A percentile compares a stretch with the other conserved stretches of the same genome.
phyloP scores from a whole-genome alignment of 2,329 filamentous ascomycete genomes.

The Pestalotiopsis fici region DNA sequence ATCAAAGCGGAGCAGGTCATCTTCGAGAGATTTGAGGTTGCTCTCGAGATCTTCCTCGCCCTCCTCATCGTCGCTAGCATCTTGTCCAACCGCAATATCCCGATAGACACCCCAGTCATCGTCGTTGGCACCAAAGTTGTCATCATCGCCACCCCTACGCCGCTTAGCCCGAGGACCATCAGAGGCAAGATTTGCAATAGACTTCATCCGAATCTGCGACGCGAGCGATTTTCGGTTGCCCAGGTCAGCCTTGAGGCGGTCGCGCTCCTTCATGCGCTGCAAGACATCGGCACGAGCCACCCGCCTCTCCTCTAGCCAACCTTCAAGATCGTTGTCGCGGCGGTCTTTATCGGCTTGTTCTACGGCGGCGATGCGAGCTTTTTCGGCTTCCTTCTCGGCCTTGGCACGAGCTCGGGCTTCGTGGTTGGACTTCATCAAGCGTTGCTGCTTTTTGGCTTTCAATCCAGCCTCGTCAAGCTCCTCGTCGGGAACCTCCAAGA shows the following conservation, averaged over 20 bases:
- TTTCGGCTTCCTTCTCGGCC: constrained; percentile 92
- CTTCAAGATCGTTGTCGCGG: constrained; percentile 80
- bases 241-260: constrained; percentile 89
- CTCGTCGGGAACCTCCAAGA: constrained; percentile 88
- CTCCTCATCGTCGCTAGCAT: constrained; percentile 80
- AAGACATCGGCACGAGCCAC: constrained; percentile 70
- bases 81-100: constrained; percentile 82
- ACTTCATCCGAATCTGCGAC: constrained; percentile 97
- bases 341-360: constrained; percentile 82
- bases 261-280: constrained; percentile 88
- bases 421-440: constrained; percentile 90
- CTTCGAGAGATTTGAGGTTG: constrained; percentile 75
- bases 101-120: constrained; percentile 98
- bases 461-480: constrained; percentile 88
- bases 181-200: constrained; percentile 90
- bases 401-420: constrained; percentile 93
- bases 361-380: constrained; percentile 79
- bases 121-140: constrained; percentile 95
- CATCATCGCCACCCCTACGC: constrained; percentile 84
- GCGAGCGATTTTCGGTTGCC: constrained; percentile 96
- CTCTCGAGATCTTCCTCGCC: constrained; percentile 85
- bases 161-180: constrained; percentile 85
- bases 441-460: constrained; percentile 91
- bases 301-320: constrained; percentile 83
- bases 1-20: constrained; percentile 84